phyloP scores from a whole-genome alignment of 2,329 filamentous ascomycete genomes.

The Nectriaceae sp. region DNA sequence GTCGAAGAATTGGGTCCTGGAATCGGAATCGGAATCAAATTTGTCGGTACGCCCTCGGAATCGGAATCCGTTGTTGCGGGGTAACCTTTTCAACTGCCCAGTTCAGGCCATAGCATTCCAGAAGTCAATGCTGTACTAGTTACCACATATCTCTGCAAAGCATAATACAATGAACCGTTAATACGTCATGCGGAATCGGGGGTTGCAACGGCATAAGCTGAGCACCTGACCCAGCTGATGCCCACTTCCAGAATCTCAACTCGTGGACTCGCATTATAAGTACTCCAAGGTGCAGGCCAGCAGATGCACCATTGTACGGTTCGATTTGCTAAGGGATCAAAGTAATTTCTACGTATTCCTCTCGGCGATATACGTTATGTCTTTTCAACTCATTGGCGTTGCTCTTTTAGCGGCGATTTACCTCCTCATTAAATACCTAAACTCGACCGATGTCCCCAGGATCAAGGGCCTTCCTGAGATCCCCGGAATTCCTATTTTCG shows the following conservation, averaged over 20 bases:
- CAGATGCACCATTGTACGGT: no score
- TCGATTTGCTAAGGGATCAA: no score
- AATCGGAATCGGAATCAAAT: no score
- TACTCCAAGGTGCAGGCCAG: background rate
- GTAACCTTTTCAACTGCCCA: no score
- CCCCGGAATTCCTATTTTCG: constrained; percentile 63
- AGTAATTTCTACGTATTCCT: background rate
- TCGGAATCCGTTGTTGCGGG: no score
- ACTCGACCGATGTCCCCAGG: constrained; percentile 56
- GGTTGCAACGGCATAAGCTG: background rate
- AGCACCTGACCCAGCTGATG: background rate
- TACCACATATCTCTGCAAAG: background rate
- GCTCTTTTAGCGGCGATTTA: constrained; percentile 11
- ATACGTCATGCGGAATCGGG: background rate
- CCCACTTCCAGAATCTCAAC: background rate
- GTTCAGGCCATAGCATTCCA: no score
- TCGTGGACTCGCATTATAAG: background rate
- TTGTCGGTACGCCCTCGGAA: no score
- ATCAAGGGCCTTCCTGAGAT: constrained; percentile 64
- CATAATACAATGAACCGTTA: background rate
- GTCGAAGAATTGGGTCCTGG: no score
- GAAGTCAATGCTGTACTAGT: no score
- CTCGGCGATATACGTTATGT: background rate
- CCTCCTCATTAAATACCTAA: constrained; percentile 35
- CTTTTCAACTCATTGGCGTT: background rate